Evolutionary conservation across 805 yeast species (phyloP), one percentile per base, ranked within the genome.

Genomic region (Pichia manshurica): DNA sequence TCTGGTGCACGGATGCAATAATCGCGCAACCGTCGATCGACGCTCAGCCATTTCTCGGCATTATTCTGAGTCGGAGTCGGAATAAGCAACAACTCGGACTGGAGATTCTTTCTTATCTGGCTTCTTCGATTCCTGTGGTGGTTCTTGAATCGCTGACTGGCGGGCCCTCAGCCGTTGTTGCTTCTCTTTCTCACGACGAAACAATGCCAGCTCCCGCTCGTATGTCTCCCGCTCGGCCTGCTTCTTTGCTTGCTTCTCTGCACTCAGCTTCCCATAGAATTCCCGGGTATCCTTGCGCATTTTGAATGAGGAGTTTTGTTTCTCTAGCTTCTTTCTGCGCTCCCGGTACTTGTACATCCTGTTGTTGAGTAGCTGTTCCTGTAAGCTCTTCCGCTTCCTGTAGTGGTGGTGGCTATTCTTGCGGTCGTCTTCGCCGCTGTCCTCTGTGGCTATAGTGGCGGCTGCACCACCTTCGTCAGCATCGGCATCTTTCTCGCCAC

Each of bases 341-440:
- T 62, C 65, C 36, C 57, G 46, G 44, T 61, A 62, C 29, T 44
- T 54, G 35, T 53, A 52, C 17, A 47, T 67, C 59, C 68, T 62
- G 44, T 68, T 63, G 41, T 69, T 74, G 31, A 62, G 59, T 22
- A 73, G 53, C 55, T 74, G 79, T 20, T 72, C 71, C 15, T 63
- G 65, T 13, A 74, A 56, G 3, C 74, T 62, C 55, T 70, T 71
- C 21, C 77, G 57, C 39, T 62, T 36, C 13, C 46, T 25, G 6
- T 13, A 16, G 2, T 21, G 31, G 9, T 46, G 8, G 6, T 12
- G 10, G 9, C 25, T 20, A 25, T 28, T 21, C 15, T 22, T 3
- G 31, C 40, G 64, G 7, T 54, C 50, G 17, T 51, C 55, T 13
- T 54, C 57, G 15, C 56, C 54, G 19, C 55, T 22, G 3, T 35